Evolutionary conservation across 768 basidiomycete genomes (phyloP).

Genomic region (Rubroboletus satanas): DNA sequence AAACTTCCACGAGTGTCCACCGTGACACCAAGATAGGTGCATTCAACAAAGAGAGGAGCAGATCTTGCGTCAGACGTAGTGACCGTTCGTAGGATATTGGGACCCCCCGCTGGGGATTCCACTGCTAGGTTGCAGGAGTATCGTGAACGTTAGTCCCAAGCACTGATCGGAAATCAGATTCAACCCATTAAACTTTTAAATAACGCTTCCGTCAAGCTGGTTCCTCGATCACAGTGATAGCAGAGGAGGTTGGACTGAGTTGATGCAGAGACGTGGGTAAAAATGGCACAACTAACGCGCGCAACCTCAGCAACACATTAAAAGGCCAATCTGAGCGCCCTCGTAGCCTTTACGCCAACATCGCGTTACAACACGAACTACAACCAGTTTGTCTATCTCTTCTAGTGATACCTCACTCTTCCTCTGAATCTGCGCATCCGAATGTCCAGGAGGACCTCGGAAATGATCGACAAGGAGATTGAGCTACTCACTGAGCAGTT

Average conservation of each 20-base stretch:
- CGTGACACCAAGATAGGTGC: neutral
- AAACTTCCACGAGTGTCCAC: no score
- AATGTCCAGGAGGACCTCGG: slow-evolving; percentile 22
- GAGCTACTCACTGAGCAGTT: slow-evolving; percentile 38
- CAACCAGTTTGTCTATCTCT: neutral
- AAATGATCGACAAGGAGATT: slow-evolving; percentile 36
- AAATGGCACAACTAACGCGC: neutral
- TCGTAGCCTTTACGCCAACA: neutral
- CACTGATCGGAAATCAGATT: no score
- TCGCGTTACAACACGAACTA: neutral
- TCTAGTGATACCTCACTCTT: neutral
- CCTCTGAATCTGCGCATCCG: neutral
- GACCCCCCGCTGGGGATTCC: no score
- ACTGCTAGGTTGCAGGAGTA: no score
- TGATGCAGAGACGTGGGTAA: neutral
- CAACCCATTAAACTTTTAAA: no score
- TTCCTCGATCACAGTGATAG: no score
- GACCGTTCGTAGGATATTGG: no score
- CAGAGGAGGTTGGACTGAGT: neutral
- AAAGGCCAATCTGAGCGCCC: neutral
- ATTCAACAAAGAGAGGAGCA: neutral
- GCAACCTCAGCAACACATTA: neutral
- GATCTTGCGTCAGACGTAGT: neutral
- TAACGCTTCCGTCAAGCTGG: no score
- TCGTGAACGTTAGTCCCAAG: no score